Evolutionary conservation across 225 moss, liverwort and hornwort genomes (phyloP), one percentile per base, ranked within the genome.

Genomic region (Ulota crispa): DNA sequence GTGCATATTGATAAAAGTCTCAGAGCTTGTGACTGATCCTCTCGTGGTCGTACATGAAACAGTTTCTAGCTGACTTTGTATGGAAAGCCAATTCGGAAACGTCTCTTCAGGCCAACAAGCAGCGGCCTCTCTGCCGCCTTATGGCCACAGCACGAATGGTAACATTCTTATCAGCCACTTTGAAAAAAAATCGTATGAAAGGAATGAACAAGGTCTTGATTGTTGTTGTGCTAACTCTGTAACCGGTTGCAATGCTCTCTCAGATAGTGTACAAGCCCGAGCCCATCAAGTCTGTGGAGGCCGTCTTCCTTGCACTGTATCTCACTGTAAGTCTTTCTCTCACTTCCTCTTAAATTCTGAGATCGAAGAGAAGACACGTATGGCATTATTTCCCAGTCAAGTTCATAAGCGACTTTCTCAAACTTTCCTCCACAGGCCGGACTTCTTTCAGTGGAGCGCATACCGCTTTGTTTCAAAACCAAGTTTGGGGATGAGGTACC

Each of bases 71-170:
- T 78, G 78, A 64, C 4, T 86, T 78, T 83, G 75, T 74, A 60
- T 81, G 76, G 64, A 86, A 86, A 84, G 59, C 83, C 12, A 89
- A 81, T 53, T 89, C 81, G 60, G 86, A 89, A 75, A 92, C 86
- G 15, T 83, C 89, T 68, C 92, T 95, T 69, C 90, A 89, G 66
- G 88, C 88, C 39, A 91, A 92, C 81, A 95, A 92, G 37, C 64
- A 91, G 60, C 85, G 91, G 68, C 90, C 92, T 14, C 70, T 95
- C 23, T 85, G 86, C 14, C 92, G 92, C 62, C 91, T 95, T 50
- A 95, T 95, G 94, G 94, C 91, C 80, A 90, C 85, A 50, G 92
- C 92, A 64, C 91, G 92, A 88, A 92, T 92, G 94, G 91, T 94
- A 89, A 30, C n/a, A 23, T 36, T 36, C 26, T 14, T 39, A 53